These are phyloP conservation scores for Chlorella sp. DNA, from an alignment of 139 green algal species.

Conservation along the genomic window DNA sequence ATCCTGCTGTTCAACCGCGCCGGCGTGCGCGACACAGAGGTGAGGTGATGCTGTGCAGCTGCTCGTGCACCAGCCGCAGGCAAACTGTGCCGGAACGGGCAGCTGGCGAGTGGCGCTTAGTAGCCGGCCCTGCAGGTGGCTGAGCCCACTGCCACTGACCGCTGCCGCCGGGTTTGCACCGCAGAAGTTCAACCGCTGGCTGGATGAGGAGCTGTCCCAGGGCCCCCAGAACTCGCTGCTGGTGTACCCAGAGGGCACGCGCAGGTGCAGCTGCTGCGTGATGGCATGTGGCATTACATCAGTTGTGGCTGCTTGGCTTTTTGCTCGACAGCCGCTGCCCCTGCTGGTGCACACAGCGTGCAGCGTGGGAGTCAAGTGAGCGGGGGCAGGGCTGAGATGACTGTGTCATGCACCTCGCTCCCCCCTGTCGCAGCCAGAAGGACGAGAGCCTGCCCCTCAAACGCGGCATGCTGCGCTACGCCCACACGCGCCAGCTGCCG, in stretches of 20 bases:
- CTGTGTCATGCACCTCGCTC: too few relatives aligned
- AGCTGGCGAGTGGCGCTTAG: too few relatives aligned
- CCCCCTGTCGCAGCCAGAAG: background rate
- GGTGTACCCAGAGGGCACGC: slow-evolving; percentile 67
- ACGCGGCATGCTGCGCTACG: slow-evolving; percentile 92
- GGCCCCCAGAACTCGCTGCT: slow-evolving; percentile 38
- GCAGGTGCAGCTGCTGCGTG: slow-evolving; percentile 44
- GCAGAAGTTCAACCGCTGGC: slow-evolving; percentile 50
- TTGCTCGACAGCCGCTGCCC: too few relatives aligned
- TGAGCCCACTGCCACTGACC: background rate
- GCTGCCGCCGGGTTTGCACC: too few relatives aligned
- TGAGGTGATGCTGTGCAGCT: too few relatives aligned
- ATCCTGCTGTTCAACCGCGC: slow-evolving; percentile 43
- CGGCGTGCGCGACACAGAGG: slow-evolving; percentile 25
- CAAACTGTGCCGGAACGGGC: too few relatives aligned
- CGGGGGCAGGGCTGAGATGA: too few relatives aligned
- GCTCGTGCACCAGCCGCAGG: too few relatives aligned
- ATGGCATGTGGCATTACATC: too few relatives aligned
- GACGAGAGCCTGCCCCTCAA: slow-evolving; percentile 82
- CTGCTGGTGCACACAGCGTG: slow-evolving; percentile 62
- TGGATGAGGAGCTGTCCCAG: slow-evolving; percentile 34
- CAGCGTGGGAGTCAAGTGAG: slow-evolving; percentile 31
- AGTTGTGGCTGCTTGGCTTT: too few relatives aligned
- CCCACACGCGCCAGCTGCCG: slow-evolving; percentile 75
- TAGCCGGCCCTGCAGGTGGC: too few relatives aligned